Conservation (phyloP, 108 stramenopile species). For the Fistulifera solaris region DNA sequence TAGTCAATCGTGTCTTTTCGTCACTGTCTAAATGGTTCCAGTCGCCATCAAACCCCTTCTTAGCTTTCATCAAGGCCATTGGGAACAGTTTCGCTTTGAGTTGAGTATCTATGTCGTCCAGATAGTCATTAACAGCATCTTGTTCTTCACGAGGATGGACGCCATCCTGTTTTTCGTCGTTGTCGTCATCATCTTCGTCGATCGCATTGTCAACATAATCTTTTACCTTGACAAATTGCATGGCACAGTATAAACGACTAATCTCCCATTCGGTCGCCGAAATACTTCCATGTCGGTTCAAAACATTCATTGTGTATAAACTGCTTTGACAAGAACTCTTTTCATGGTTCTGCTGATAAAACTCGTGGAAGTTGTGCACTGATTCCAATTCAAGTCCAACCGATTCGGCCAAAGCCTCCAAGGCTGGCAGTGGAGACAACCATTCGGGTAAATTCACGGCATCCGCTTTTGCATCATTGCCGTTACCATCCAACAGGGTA, state of each 20-base stretch:
- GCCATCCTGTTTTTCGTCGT: background rate
- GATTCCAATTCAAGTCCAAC: conserved; percentile 70
- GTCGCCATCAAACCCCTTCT: conserved; percentile 27
- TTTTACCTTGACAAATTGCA: conserved; percentile 83
- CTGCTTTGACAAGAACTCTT: conserved; percentile 55
- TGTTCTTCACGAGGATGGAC: too few species aligned
- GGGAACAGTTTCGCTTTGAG: conserved; percentile 36
- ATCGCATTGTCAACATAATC: conserved; percentile 44
- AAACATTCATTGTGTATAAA: conserved; percentile 82
- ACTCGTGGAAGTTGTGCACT: conserved; percentile 77
- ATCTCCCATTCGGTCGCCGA: conserved; percentile 82
- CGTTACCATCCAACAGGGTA: conserved; percentile 69
- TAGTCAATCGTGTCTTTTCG: conserved; percentile 34
- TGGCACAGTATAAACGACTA: conserved; percentile 70
- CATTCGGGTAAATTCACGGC: conserved; percentile 85
- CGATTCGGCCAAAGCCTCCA: conserved; percentile 53
- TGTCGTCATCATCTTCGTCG: conserved; percentile 12
- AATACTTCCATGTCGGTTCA: conserved; percentile 66
- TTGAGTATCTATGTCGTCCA: conserved; percentile 18
- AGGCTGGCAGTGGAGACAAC: conserved; percentile 68
- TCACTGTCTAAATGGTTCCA: conserved; percentile 35
- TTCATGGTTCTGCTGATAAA: conserved; percentile 31
- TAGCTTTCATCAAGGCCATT: conserved; percentile 54
- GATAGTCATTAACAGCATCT: conserved; percentile 3
- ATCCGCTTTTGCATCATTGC: conserved; percentile 75